Percentiles rank a stretch among this genome's conserved stretches.
Conservation (phyloP, 2,329 filamentous ascomycete genomes). For the Penicillium sp. region DNA sequence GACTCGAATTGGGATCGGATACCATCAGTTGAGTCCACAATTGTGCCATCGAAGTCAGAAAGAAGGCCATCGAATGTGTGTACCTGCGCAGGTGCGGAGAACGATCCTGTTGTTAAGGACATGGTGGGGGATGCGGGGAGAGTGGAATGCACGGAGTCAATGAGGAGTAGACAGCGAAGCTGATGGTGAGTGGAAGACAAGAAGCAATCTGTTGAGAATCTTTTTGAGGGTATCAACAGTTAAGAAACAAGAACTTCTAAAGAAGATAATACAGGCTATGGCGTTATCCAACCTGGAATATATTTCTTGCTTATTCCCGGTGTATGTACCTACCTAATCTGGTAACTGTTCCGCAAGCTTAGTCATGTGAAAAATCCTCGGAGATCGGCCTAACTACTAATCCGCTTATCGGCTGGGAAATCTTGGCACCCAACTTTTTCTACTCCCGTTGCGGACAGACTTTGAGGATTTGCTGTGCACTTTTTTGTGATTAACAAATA, state of each 20-base stretch:
- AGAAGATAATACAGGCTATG: not conserved
- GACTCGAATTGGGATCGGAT: conserved; percentile 10
- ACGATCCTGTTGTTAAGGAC: conserved; percentile 35
- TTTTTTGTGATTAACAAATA: conserved; percentile 14
- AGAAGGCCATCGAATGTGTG: conserved; percentile 45
- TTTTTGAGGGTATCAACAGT: conserved; percentile 6
- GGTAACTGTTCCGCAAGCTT: conserved; percentile 15
- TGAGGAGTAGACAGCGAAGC: not conserved
- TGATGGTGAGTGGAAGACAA: not conserved
- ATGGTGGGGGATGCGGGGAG: conserved; percentile 28
- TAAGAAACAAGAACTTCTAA: not conserved
- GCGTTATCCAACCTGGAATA: not conserved
- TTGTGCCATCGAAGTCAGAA: conserved; percentile 52
- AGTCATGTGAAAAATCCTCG: conserved; percentile 15
- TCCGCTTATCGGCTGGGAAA: conserved; percentile 39
- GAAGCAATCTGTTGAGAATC: too few relatives aligned
- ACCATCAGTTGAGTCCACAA: conserved; percentile 50
- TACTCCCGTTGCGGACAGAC: conserved; percentile 19
- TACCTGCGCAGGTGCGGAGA: conserved; percentile 42
- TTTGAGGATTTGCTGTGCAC: conserved; percentile 15
- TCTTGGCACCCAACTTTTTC: conserved; percentile 37
- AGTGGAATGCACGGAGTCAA: not conserved
- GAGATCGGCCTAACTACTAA: conserved; percentile 35
- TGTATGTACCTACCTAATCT: conserved; percentile 8
- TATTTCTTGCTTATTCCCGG: conserved; percentile 1